These are phyloP conservation scores for Mycotypha africana DNA, from an alignment of 371 early-diverging fungal species.

Conservation along the genomic window DNA sequence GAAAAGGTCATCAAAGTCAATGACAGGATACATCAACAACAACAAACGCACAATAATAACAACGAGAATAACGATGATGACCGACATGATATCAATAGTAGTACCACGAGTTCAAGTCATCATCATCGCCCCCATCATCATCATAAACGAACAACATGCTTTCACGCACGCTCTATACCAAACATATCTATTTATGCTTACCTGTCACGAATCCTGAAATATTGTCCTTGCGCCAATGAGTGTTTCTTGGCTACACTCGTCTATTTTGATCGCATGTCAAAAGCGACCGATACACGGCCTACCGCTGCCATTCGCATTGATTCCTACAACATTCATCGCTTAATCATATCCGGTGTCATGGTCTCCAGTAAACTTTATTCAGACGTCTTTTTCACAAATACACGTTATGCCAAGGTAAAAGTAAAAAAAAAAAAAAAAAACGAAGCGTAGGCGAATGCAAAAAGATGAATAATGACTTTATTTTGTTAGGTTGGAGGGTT, in stretches of 20 bases:
- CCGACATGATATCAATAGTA: too few species aligned
- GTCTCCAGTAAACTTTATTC: slow-evolving; percentile 80
- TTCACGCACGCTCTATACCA: slow-evolving; percentile 86
- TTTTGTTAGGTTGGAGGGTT: slow-evolving; percentile 83
- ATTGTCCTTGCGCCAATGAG: slow-evolving; percentile 88
- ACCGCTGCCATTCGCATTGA: slow-evolving; percentile 65
- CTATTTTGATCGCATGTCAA: slow-evolving; percentile 76
- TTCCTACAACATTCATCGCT: slow-evolving; percentile 84
- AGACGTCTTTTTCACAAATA: slow-evolving; percentile 90
- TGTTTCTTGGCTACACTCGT: slow-evolving; percentile 78
- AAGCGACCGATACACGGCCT: slow-evolving; percentile 31
- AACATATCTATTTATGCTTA: slow-evolving; percentile 82
- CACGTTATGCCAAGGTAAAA: slow-evolving; percentile 78
- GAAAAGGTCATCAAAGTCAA: slow-evolving; percentile 54
- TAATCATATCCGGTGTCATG: slow-evolving; percentile 80
- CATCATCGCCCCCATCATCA: too few species aligned
- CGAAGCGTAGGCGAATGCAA: too few species aligned
- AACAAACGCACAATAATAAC: slow-evolving; percentile 27
- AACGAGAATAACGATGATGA: too few species aligned
- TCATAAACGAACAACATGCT: slow-evolving; percentile 62
- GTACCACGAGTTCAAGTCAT: slow-evolving; percentile 12
- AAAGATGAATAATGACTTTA: not conserved
- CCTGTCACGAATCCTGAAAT: slow-evolving; percentile 80
- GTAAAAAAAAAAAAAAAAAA: too few species aligned
- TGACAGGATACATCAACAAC: slow-evolving; percentile 29